phyloP scores from a whole-genome alignment of 2,329 filamentous ascomycete genomes.

The Uncinocarpus reesii region DNA sequence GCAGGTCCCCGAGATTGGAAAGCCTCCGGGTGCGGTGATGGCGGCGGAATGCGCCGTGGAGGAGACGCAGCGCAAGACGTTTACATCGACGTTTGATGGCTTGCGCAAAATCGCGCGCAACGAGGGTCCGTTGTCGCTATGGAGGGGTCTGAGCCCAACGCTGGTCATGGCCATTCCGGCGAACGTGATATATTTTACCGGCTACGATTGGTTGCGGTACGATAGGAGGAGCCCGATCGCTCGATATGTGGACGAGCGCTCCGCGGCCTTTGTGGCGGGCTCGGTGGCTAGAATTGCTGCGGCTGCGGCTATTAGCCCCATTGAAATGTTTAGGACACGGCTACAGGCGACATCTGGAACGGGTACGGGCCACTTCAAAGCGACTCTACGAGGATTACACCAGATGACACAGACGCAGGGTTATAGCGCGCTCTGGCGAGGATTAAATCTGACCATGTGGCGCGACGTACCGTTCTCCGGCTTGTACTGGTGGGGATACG shows the following conservation, averaged over 20 bases:
- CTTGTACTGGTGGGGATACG: constrained; percentile 97
- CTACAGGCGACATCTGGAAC: constrained; percentile 62
- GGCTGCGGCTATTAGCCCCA: constrained; percentile 72
- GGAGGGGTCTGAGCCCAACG: constrained; percentile 89
- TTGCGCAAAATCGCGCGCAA: constrained; percentile 89
- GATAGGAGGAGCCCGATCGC: constrained; percentile 63
- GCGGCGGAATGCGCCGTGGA: constrained; percentile 71
- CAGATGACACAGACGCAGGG: constrained; percentile 71
- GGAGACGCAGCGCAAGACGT: constrained; percentile 69
- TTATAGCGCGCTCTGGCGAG: constrained; percentile 77
- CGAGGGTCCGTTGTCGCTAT: constrained; percentile 75
- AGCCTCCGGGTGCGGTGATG: constrained; percentile 34
- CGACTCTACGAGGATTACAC: constrained; percentile 64
- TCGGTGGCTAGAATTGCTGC: constrained; percentile 67
- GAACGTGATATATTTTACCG: constrained; percentile 98
- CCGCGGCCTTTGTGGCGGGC: constrained; percentile 71
- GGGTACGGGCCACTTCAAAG: constrained; percentile 60
- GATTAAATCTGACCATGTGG: constrained; percentile 84
- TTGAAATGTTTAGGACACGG: constrained; percentile 87
- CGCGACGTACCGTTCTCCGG: constrained; percentile 94
- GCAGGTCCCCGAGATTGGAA: constrained; percentile 22
- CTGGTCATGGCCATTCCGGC: constrained; percentile 86
- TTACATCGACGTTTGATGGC: constrained; percentile 85
- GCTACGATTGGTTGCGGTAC: constrained; percentile 86
- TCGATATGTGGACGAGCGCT: constrained; percentile 53